Base-by-base conservation (phyloP, 768 basidiomycete genomes). In the Cantharellus anzutake region DNA sequence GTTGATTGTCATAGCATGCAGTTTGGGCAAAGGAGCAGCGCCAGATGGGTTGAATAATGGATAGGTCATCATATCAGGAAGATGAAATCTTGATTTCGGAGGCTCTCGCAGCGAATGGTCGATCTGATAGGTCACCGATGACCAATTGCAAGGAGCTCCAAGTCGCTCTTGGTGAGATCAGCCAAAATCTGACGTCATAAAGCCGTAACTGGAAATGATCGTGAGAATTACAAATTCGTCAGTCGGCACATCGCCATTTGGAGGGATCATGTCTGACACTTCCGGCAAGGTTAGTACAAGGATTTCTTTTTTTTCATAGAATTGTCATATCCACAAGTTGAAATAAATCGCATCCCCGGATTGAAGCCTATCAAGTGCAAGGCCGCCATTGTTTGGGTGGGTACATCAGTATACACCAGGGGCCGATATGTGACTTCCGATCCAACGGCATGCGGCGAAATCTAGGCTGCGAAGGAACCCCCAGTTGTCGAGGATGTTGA, bases 401-500 rank as follows among this genome's bases (percentile, higher is more conserved):
- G 52, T 11, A 11, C 11, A 37, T 11, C 11, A 37, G 35, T 55
- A 11, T 55, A 7, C 20, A 37, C 11, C 35, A 37, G 35, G 14
- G 11, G 7, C 52, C 11, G 35, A 48, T 37, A 11, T 55, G 11
- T 14, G 11, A 37, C 52, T 55, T 55, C 11, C 1, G 7, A 37
- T 11, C 29, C 44, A 11, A 11, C 44, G 29, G 11, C 29, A 0
- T 48, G 44, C 44, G 0, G 20, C 20, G 20, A 29, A 29, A 29
- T 29, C 20, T 48, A 55, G 52, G 89, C 78, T 59, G 91, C 93
- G 7, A 86, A 85, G 64, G 78, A 90, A 70, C 79, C 79, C 55
- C 79, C 98, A 63, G 81, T 83, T 67, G 73, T 97, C 66, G 94
- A 98, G 71, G 82, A 90, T 42, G 82, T 99, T 65, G 85, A 96